Percentiles rank a stretch among this genome's conserved stretches.
phyloP scores from a whole-genome alignment of 805 yeast species.

The Pichia californica region DNA sequence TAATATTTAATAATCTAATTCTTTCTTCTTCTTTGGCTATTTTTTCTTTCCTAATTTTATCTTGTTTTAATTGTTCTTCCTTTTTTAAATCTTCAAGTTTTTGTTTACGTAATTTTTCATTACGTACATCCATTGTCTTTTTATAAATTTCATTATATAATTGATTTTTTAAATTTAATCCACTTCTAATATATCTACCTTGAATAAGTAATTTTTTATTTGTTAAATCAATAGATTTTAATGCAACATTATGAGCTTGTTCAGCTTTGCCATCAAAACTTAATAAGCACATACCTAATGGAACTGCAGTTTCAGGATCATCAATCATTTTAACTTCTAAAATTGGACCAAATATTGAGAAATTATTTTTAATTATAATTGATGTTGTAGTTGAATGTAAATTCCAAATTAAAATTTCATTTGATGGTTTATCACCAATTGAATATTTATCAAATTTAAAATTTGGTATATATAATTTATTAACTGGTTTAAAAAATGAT shows the following conservation, averaged over 20 bases:
- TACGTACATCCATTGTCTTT: slow-evolving; percentile 29
- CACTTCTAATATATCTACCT: slow-evolving; percentile 47
- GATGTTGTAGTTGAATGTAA: slow-evolving; percentile 50
- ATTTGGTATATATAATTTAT: slow-evolving; percentile 17
- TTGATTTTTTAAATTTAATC: slow-evolving; percentile 40
- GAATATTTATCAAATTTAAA: slow-evolving; percentile 59
- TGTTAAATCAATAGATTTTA: slow-evolving; percentile 36
- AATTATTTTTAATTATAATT: slow-evolving; percentile 40
- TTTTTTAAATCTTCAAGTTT: slow-evolving; percentile 22
- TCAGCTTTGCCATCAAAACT: slow-evolving; percentile 54
- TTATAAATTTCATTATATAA: slow-evolving; percentile 30
- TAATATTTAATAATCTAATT: not conserved
- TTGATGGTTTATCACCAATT: slow-evolving; percentile 65
- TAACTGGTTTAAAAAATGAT: slow-evolving; percentile 1
- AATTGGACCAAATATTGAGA: slow-evolving; percentile 58
- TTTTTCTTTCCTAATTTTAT: slow-evolving; percentile 11
- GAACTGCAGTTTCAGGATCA: slow-evolving; percentile 73
- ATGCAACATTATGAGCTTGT: slow-evolving; percentile 42
- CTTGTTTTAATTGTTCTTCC: slow-evolving; percentile 19
- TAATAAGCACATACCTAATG: slow-evolving; percentile 64
- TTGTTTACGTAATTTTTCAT: slow-evolving; percentile 33
- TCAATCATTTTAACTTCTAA: slow-evolving; percentile 50
- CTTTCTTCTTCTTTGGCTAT: slow-evolving; percentile 11
- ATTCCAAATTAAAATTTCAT: slow-evolving; percentile 65
- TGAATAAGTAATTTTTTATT: slow-evolving; percentile 40